phyloP scores from a whole-genome alignment of 768 basidiomycete species.

The Pleurotus cornucopiae region DNA sequence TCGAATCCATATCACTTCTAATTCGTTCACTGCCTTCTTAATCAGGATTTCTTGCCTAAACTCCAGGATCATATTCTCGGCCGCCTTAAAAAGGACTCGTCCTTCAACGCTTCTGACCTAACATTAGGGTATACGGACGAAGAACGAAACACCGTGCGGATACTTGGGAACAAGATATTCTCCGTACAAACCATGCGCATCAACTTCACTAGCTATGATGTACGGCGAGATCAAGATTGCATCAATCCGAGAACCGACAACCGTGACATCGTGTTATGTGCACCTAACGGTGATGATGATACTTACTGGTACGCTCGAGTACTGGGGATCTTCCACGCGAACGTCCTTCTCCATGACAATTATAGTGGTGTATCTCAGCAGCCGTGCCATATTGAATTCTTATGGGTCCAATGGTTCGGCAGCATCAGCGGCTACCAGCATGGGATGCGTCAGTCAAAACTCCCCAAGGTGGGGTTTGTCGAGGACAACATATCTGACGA shows the following conservation, averaged over 20 bases:
- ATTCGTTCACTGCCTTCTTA: background rate
- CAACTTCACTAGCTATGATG: constrained; percentile 43
- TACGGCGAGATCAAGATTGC: constrained; percentile 33
- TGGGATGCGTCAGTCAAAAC: constrained; percentile 13
- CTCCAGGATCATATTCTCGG: constrained; percentile 26
- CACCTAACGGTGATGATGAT: constrained; percentile 17
- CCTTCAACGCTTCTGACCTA: constrained; percentile 13
- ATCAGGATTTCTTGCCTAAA: constrained; percentile 21
- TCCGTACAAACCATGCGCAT: constrained; percentile 26
- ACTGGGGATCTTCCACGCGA: constrained; percentile 17
- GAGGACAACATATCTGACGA: constrained; percentile 12
- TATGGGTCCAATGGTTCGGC: constrained; percentile 9
- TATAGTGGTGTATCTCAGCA: background rate
- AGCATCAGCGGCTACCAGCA: constrained; percentile 10
- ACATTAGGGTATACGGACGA: constrained; percentile 13
- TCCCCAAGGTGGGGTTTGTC: constrained; percentile 32
- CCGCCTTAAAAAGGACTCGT: constrained; percentile 12
- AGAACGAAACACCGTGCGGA: constrained; percentile 15
- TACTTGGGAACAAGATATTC: constrained; percentile 23
- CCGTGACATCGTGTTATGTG: constrained; percentile 28
- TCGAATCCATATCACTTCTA: background rate
- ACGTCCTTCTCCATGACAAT: constrained; percentile 6
- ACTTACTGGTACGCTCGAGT: constrained; percentile 31
- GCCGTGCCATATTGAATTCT: background rate
- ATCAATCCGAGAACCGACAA: constrained; percentile 31